phyloP scores from a whole-genome alignment of 2,329 filamentous ascomycete genomes.

The Monascus ruber region DNA sequence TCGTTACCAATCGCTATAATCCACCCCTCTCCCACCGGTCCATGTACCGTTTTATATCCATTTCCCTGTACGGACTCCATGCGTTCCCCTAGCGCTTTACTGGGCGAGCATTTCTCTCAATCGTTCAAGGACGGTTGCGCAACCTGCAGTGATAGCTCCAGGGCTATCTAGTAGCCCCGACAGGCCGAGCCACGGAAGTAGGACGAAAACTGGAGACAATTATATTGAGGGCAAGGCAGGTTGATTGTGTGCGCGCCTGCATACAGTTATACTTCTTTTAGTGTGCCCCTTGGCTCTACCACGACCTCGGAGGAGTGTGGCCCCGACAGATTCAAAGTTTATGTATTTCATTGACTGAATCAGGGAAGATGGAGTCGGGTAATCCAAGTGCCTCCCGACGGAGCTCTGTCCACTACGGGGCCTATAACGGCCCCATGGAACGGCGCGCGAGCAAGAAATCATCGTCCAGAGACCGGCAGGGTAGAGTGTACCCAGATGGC shows the following conservation, averaged over 20 bases:
- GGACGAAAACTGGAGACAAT: too few relatives aligned
- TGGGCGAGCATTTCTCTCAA: constrained; percentile 22
- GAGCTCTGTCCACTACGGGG: constrained; percentile 28
- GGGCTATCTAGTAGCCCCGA: constrained; percentile 12
- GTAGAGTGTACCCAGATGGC: constrained; percentile 35
- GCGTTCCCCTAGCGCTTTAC: constrained; percentile 24
- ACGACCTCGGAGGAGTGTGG: too few relatives aligned
- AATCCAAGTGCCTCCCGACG: constrained; percentile 30
- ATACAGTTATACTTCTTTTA: not conserved
- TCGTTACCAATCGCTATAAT: not conserved
- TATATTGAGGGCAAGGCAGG: not conserved
- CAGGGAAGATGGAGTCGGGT: constrained; percentile 30
- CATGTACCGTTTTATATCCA: constrained; percentile 23
- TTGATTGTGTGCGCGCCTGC: not conserved
- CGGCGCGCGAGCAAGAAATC: constrained; percentile 37
- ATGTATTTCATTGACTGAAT: constrained; percentile 3
- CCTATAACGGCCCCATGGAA: constrained; percentile 30
- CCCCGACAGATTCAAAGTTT: too few relatives aligned
- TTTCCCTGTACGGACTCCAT: constrained; percentile 25
- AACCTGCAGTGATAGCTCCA: constrained; percentile 13
- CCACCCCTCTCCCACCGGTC: constrained; percentile 10
- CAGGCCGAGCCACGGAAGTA: not conserved
- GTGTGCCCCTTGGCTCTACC: too few relatives aligned
- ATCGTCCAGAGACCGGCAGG: constrained; percentile 35
- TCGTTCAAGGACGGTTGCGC: constrained; percentile 21